A percentile compares a stretch with the other conserved stretches of the same genome.
phyloP scores from a whole-genome alignment of 768 basidiomycete genomes.

The Pisolithus sp. region DNA sequence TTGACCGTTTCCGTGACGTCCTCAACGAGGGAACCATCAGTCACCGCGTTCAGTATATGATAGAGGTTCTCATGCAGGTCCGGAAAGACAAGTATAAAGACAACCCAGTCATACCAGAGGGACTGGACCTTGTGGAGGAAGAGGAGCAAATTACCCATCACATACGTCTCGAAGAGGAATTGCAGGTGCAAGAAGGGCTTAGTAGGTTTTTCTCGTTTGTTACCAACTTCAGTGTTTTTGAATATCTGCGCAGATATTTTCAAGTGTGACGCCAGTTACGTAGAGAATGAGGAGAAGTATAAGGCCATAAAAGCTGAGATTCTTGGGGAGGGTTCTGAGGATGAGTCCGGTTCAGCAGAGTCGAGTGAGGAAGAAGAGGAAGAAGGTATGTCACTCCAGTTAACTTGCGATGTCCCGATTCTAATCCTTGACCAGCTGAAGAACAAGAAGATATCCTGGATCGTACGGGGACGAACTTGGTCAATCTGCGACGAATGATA shows the following conservation, averaged over 20 bases:
- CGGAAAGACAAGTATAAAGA: slow-evolving; percentile 99
- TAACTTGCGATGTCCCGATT: slow-evolving; percentile 23
- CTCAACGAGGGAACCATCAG: slow-evolving; percentile 93
- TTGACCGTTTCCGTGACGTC: slow-evolving; percentile 94
- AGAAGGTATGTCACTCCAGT: slow-evolving; percentile 21
- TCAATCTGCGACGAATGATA: slow-evolving; percentile 89
- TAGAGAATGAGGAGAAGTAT: slow-evolving; percentile 93
- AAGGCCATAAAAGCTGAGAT: slow-evolving; percentile 89
- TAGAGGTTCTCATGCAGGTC: slow-evolving; percentile 98
- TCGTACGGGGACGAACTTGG: slow-evolving; percentile 89
- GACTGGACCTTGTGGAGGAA: slow-evolving; percentile 93
- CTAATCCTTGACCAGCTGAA: slow-evolving; percentile 44
- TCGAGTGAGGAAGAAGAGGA: slow-evolving; percentile 64
- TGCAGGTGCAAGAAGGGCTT: slow-evolving; percentile 89
- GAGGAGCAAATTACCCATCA: slow-evolving; percentile 97
- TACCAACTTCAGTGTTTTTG: slow-evolving; percentile 5
- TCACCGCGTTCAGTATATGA: slow-evolving; percentile 98
- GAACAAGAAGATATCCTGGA: slow-evolving; percentile 91
- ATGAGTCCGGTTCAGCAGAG: slow-evolving; percentile 57
- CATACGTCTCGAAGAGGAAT: slow-evolving; percentile 85
- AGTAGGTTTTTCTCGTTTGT: slow-evolving; percentile 50
- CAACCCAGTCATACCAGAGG: slow-evolving; percentile 91
- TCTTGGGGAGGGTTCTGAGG: slow-evolving; percentile 80
- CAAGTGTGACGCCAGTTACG: slow-evolving; percentile 84
- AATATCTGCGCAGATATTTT: slow-evolving; percentile 67